These are phyloP conservation scores for Solanum okadae DNA, from an alignment of 257 asterid species.

Conservation along the genomic window DNA sequence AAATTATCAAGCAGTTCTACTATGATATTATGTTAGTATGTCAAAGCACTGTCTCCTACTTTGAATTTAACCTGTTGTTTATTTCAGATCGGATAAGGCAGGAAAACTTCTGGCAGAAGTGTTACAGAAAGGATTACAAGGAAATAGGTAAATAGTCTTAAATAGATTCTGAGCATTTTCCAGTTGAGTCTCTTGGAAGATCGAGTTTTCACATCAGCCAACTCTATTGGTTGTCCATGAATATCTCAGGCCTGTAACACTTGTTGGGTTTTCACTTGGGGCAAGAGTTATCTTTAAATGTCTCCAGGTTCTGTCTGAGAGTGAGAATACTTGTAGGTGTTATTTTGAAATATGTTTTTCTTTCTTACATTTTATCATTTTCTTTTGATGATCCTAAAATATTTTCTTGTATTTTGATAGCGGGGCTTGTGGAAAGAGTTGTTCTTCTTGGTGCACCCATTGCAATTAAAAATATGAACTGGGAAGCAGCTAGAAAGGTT, in stretches of 20 bases:
- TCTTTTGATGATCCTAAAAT: constrained; percentile 2
- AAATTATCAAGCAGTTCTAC: background rate
- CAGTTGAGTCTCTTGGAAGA: background rate
- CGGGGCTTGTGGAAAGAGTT: constrained; percentile 82
- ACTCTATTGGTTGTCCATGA: constrained; percentile 4
- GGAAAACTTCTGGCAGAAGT: constrained; percentile 90
- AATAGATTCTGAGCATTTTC: background rate
- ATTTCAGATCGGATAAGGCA: constrained; percentile 80
- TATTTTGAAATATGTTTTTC: background rate
- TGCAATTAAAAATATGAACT: constrained; percentile 69
- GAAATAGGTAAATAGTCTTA: constrained; percentile 43
- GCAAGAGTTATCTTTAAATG: constrained; percentile 90
- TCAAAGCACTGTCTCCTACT: background rate
- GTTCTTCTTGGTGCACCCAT: constrained; percentile 97
- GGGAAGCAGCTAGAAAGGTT: constrained; percentile 94
- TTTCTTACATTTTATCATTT: background rate
- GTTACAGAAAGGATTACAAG: constrained; percentile 74
- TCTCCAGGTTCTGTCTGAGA: constrained; percentile 74
- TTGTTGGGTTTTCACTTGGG: constrained; percentile 92
- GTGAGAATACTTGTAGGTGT: constrained; percentile 42
- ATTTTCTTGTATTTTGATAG: constrained; percentile 22
- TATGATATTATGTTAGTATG: background rate
- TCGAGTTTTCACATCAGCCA: background rate
- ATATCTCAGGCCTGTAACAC: constrained; percentile 91
- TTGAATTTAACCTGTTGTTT: background rate